Percentiles rank a stretch among this genome's conserved stretches.
These are phyloP conservation scores for Yamadazyma trypodendri DNA, from an alignment of 1,139 yeast species.

Conservation along the genomic window DNA sequence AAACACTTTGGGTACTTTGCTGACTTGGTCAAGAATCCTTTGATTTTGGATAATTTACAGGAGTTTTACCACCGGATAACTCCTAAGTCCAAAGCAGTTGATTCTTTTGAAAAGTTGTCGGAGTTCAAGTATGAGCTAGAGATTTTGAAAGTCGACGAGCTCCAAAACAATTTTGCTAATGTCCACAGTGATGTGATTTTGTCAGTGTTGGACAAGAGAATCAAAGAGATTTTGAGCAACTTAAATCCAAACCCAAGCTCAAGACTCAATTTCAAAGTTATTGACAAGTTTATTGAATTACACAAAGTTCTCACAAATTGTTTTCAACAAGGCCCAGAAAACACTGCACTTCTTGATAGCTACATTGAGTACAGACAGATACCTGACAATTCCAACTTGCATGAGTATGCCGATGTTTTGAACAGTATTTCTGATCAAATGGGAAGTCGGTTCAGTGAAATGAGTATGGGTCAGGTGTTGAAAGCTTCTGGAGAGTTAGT, in stretches of 20 bases:
- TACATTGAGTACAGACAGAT: slow-evolving; percentile 30
- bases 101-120: slow-evolving; percentile 5
- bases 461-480: slow-evolving; percentile 10
- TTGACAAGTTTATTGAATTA: slow-evolving; percentile 9
- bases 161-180: slow-evolving; percentile 18
- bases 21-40: slow-evolving; percentile 11
- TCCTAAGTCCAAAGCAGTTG: not conserved
- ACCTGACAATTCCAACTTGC: slow-evolving; percentile 35
- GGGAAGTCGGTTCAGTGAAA: slow-evolving; percentile 12
- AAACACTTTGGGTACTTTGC: slow-evolving; percentile 14
- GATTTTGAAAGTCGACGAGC: slow-evolving; percentile 13
- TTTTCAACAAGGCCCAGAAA: slow-evolving; percentile 24
- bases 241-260: slow-evolving; percentile 17
- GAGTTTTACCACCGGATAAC: slow-evolving; percentile 5
- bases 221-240: slow-evolving; percentile 19
- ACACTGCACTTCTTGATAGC: slow-evolving; percentile 30
- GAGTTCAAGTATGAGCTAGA: slow-evolving; percentile 11
- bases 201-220: slow-evolving; percentile 18
- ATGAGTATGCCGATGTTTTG: slow-evolving; percentile 33
- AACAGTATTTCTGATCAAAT: slow-evolving; percentile 21
- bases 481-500: slow-evolving; percentile 11
- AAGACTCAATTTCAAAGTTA: slow-evolving; percentile 13
- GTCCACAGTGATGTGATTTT: slow-evolving; percentile 17
- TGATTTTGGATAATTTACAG: slow-evolving; percentile 11
- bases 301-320: slow-evolving; percentile 17